These are phyloP conservation scores for Dendrocalamus sinicus DNA, from an alignment of 176 grass and related monocot species.

Conservation along the genomic window DNA sequence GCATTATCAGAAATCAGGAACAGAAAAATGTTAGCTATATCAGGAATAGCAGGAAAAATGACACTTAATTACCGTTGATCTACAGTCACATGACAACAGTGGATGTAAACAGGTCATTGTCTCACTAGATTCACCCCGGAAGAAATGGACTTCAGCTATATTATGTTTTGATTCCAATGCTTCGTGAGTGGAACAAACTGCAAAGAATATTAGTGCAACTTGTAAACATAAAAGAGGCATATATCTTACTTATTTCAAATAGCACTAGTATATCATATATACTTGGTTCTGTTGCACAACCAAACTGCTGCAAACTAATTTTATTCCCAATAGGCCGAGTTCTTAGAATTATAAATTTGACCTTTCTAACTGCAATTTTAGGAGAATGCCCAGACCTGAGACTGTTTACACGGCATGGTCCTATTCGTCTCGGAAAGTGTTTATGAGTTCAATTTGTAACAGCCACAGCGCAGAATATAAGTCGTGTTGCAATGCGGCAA, in stretches of 20 bases:
- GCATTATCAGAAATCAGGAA: neutral
- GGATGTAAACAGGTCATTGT: constrained; percentile 21
- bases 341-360: too few species aligned
- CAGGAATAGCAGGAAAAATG: neutral
- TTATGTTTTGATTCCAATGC: constrained; percentile 8
- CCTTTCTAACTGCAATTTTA: neutral
- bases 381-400: neutral
- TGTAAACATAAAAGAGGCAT: neutral
- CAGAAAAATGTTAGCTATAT: neutral
- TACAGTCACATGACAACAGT: constrained; percentile 27
- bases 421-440: neutral
- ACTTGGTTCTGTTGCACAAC: neutral
- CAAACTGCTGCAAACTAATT: neutral
- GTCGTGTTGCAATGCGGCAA: neutral
- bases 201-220: constrained; percentile 3
- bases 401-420: neutral
- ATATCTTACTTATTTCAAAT: neutral
- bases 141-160: neutral
- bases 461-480: neutral
- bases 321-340: neutral
- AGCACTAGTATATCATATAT: neutral
- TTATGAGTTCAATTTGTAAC: neutral
- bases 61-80: constrained; percentile 14
- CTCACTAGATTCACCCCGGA: constrained; percentile 24
- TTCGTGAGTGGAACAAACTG: constrained; percentile 25